Conservation (phyloP, 306 rosid species). For the Citrullus mucosospermus region DNA sequence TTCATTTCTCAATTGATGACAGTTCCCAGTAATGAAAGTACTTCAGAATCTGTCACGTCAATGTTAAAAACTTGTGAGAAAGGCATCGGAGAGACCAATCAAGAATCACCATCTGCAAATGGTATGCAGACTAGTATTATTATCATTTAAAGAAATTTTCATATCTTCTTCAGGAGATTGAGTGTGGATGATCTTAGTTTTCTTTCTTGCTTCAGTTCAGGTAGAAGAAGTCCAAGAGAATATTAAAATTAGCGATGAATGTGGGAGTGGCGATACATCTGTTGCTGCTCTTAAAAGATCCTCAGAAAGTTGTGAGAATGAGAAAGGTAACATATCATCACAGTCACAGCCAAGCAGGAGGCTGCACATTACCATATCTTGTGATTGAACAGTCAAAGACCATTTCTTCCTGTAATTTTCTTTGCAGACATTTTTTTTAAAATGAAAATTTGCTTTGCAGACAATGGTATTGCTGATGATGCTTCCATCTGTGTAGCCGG, state of each 20-base stretch:
- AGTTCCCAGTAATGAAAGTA: conserved; percentile 34
- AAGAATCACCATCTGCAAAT: conserved; percentile 30
- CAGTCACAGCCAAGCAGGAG: neutral
- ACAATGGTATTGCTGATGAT: conserved; percentile 21
- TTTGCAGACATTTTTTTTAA: conserved; percentile 19
- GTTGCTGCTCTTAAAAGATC: conserved; percentile 58
- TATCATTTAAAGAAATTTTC: conserved; percentile 5
- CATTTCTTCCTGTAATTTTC: conserved; percentile 1
- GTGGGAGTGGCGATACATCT: conserved; percentile 24
- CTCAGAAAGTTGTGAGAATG: conserved; percentile 36
- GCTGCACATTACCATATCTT: neutral
- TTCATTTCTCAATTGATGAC: conserved; percentile 59
- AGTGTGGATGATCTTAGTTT: neutral
- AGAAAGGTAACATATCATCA: conserved; percentile 35
- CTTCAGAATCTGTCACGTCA: conserved; percentile 15
- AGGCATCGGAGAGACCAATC: conserved; percentile 14
- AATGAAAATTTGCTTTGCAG: conserved; percentile 17
- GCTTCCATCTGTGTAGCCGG: conserved; percentile 21
- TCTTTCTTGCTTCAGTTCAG: conserved; percentile 39
- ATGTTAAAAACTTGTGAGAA: conserved; percentile 20
- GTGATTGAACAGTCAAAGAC: neutral
- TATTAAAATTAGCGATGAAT: conserved; percentile 15
- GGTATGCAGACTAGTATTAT: conserved; percentile 30
- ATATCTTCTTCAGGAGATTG: conserved; percentile 5
- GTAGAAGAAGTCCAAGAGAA: conserved; percentile 22